phyloP scores from a whole-genome alignment of 1,284 basidiomycete genomes.

The Cutaneotrichosporon cutaneum region DNA sequence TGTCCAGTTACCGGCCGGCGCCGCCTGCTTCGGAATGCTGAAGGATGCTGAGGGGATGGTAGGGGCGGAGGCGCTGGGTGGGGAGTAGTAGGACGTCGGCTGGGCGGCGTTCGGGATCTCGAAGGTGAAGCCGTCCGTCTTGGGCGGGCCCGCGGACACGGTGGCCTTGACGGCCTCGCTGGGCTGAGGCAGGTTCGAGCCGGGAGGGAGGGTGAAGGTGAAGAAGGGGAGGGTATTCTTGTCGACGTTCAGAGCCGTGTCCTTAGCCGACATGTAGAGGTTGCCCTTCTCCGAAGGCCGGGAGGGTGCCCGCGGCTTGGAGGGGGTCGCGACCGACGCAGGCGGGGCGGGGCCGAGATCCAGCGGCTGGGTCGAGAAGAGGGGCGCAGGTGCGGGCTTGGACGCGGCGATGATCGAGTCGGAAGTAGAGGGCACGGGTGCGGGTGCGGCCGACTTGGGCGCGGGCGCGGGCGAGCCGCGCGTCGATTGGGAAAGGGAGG shows the following conservation, averaged over 20 bases:
- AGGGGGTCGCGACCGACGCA: not conserved
- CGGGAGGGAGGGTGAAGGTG: constrained; percentile 28
- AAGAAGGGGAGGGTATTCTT: constrained; percentile 39
- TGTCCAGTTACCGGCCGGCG: constrained; percentile 50
- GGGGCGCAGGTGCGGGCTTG: constrained; percentile 16
- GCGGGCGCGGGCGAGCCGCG: constrained; percentile 8
- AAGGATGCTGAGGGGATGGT: constrained; percentile 6
- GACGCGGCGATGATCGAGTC: constrained; percentile 19
- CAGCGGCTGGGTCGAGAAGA: constrained; percentile 19
- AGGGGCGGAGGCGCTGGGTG: constrained; percentile 9
- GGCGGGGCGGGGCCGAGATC: constrained; percentile 20
- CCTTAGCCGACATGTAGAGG: constrained; percentile 41
- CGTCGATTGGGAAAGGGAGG: constrained; percentile 19
- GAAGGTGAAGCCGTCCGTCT: constrained; percentile 56
- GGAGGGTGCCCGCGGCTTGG: constrained; percentile 3
- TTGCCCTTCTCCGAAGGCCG: constrained; percentile 14
- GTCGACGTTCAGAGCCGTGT: constrained; percentile 39
- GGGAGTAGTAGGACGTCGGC: constrained; percentile 17
- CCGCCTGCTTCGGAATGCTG: constrained; percentile 10
- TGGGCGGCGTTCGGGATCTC: constrained; percentile 53
- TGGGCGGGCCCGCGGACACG: constrained; percentile 36
- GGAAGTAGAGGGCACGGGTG: not conserved
- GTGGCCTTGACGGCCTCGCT: constrained; percentile 24
- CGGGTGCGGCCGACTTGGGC: not conserved
- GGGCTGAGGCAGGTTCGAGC: constrained; percentile 11